Evolutionary conservation across 1,284 basidiomycete genomes (phyloP).

Genomic region (Cryptococcus depauperatus): DNA sequence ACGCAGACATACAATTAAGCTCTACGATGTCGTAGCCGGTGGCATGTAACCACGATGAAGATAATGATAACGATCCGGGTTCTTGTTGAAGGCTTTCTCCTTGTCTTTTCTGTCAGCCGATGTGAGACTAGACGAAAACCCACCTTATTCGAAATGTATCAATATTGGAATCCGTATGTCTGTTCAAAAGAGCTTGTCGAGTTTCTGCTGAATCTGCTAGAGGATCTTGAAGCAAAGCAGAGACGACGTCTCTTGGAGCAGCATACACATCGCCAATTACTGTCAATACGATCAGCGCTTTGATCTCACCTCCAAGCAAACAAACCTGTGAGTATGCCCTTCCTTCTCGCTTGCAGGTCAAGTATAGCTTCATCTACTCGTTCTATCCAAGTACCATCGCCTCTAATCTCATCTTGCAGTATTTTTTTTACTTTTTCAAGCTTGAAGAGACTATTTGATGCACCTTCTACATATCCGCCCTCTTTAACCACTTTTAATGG

Average conservation of each 20-base stretch:
- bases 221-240: slow-evolving; percentile 38
- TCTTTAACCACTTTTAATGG: background rate
- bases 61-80: slow-evolving; percentile 14
- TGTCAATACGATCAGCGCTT: background rate
- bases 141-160: slow-evolving; percentile 15
- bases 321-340: slow-evolving; percentile 34
- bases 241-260: slow-evolving; percentile 32
- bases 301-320: background rate
- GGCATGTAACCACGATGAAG: slow-evolving; percentile 28
- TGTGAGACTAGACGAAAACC: slow-evolving; percentile 1
- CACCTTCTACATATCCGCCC: slow-evolving; percentile 9
- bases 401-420: slow-evolving; percentile 34
- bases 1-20: slow-evolving; percentile 13
- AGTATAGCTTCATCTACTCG: slow-evolving; percentile 15
- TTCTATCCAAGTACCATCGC: slow-evolving; percentile 27
- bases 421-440: slow-evolving; percentile 18
- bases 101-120: slow-evolving; percentile 2
- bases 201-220: slow-evolving; percentile 22
- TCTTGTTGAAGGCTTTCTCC: slow-evolving; percentile 3
- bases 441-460: background rate
- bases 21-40: slow-evolving; percentile 28
- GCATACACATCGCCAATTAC: slow-evolving; percentile 34
- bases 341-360: slow-evolving; percentile 14
- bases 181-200: slow-evolving; percentile 18
- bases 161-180: slow-evolving; percentile 14